phyloP scores from a whole-genome alignment of 225 moss, liverwort and hornwort species.

The Straminergon stramineum region DNA sequence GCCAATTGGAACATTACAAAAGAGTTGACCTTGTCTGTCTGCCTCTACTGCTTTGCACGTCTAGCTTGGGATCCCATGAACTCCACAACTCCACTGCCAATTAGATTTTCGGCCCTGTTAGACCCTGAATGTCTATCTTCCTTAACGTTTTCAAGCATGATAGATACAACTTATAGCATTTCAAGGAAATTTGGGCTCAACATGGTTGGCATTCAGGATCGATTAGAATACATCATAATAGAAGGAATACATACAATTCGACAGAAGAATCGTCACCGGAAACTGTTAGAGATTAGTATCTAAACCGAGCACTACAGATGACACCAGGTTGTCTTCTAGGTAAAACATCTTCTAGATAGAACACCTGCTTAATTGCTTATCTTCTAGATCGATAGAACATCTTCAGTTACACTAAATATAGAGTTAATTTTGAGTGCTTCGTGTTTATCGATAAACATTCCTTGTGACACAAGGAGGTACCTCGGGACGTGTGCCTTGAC shows the following conservation, averaged over 20 bases:
- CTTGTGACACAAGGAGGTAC: no score
- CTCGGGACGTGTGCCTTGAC: no score
- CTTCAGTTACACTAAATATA: no score
- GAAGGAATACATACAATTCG: not conserved
- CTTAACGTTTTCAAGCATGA: not conserved
- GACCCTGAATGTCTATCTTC: not conserved
- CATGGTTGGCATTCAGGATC: not conserved
- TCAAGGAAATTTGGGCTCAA: not conserved
- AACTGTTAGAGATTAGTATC: not conserved
- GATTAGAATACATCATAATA: not conserved
- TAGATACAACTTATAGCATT: no score
- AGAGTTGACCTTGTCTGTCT: not conserved
- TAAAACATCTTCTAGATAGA: no score
- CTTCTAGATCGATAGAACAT: no score
- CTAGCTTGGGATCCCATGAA: not conserved
- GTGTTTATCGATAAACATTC: no score
- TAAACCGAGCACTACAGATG: no score
- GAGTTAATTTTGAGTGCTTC: no score
- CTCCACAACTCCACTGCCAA: not conserved
- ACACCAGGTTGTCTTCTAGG: no score
- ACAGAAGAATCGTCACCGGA: not conserved
- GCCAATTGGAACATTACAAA: not conserved
- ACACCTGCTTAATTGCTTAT: no score
- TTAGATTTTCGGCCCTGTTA: not conserved
- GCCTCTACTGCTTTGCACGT: not conserved